A percentile compares a stretch with the other conserved stretches of the same genome.
phyloP scores from a whole-genome alignment of 371 early-diverging fungal species.

The Lichtheimia hyalospora region DNA sequence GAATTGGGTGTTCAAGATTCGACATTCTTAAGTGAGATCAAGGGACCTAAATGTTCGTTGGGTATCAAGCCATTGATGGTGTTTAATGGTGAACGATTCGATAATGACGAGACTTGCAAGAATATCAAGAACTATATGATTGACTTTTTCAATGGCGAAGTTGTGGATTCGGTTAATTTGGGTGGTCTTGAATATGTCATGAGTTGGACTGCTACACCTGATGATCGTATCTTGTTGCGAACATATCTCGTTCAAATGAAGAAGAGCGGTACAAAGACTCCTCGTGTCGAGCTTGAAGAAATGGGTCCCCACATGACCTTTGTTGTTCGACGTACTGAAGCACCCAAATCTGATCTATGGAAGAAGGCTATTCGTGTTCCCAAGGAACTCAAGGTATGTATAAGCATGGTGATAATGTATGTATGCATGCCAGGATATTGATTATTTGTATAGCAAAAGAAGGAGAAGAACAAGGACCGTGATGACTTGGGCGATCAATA shows the following conservation, averaged over 20 bases:
- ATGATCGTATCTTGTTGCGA: slow-evolving; percentile 71
- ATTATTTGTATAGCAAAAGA: slow-evolving; percentile 60
- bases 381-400: slow-evolving; percentile 76
- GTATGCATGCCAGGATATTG: not conserved
- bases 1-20: slow-evolving; percentile 85
- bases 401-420: not conserved
- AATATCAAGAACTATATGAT: slow-evolving; percentile 81
- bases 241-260: slow-evolving; percentile 81
- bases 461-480: slow-evolving; percentile 89
- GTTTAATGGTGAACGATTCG: slow-evolving; percentile 90
- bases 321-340: slow-evolving; percentile 69
- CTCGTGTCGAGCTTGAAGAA: slow-evolving; percentile 89
- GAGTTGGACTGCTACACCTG: slow-evolving; percentile 77
- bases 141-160: slow-evolving; percentile 92
- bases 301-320: slow-evolving; percentile 94
- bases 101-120: slow-evolving; percentile 64
- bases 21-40: slow-evolving; percentile 69
- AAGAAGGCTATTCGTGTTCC: slow-evolving; percentile 82
- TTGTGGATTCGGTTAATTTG: slow-evolving; percentile 70
- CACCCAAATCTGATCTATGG: slow-evolving; percentile 80
- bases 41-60: slow-evolving; percentile 76
- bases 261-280: slow-evolving; percentile 83
- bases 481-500: slow-evolving; percentile 90
- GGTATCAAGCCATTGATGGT: slow-evolving; percentile 90
- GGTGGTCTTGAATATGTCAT: slow-evolving; percentile 91